A percentile compares a stretch with the other conserved stretches of the same genome.
These are phyloP conservation scores for Sisymbrium irio DNA, from an alignment of 345 rosid genomes.

Conservation along the genomic window DNA sequence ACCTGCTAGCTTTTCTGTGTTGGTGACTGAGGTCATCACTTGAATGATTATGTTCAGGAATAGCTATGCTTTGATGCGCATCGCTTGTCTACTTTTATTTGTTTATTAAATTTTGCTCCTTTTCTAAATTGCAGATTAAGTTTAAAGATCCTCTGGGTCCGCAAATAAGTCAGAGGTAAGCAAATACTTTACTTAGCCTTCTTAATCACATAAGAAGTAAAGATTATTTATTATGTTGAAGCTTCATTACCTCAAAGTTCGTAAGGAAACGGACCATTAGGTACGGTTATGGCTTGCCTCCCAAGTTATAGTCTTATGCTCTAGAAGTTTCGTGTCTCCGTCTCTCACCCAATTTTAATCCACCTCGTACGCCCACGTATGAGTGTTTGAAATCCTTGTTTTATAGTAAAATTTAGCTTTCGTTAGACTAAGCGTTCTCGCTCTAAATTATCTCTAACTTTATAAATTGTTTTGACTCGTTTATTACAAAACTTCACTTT, in stretches of 20 bases:
- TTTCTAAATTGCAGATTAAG: constrained; percentile 28
- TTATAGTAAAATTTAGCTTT: background rate
- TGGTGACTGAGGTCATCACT: constrained; percentile 3
- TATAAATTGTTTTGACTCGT: background rate
- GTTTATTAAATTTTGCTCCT: background rate
- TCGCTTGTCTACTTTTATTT: constrained; percentile 16
- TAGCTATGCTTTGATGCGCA: constrained; percentile 19
- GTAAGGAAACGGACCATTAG: constrained; percentile 6
- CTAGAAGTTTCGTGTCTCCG: constrained; percentile 25
- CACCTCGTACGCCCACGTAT: constrained; percentile 21
- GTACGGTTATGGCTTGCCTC: constrained; percentile 1
- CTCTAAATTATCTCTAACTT: background rate
- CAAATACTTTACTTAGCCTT: constrained; percentile 29
- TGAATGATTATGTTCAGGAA: constrained; percentile 19
- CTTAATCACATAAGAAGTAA: constrained; percentile 15
- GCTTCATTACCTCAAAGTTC: constrained; percentile 14
- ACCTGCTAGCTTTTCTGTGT: background rate
- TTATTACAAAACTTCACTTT: background rate
- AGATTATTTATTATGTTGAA: constrained; percentile 5
- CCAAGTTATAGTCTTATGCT: constrained; percentile 9
- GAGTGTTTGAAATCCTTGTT: background rate
- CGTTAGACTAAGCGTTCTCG: background rate
- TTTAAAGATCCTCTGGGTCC: constrained; percentile 27
- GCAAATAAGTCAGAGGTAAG: constrained; percentile 30
- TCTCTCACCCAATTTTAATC: constrained; percentile 23